Base-by-base conservation (phyloP, 2,329 filamentous ascomycete genomes). In the Cercospora sojina region DNA sequence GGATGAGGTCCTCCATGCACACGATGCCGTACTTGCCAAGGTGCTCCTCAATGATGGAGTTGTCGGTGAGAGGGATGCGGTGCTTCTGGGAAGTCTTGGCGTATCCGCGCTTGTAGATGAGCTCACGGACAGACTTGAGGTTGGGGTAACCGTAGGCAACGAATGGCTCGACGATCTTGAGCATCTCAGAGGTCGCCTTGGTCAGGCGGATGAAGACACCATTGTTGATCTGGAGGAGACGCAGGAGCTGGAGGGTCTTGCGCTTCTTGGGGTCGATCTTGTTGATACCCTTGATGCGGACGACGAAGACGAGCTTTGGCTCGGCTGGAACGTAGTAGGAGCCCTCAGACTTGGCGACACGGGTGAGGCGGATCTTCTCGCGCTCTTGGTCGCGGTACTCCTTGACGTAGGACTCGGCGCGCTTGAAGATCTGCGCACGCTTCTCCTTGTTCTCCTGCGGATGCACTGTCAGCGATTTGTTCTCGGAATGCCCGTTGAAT, bases 201-300 rank as follows among this genome's bases (percentile, higher is more conserved):
- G 93, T 98, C 80, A 97, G 87, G 80, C 89, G 90, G 84, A 99
- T 87, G 86, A 99, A 99, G 83, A 97, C 92, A 84, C 94, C 95
- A 84, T 97, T 98, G 92, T 99, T 99, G 91, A 99, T 99, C 88
- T 99, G 95, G 79, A 99, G 90, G 74, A 99, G 92, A 87, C 95
- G 94, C 82, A 99, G 93, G 70, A 99, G 92, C 86, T 99, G 95
- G 78, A 99, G 90, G 80, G 97, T 98, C 90, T 99, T 99, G 88
- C 95, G 93, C 84, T 96, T 96, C 91, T 99, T 98, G 78, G 95
- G 95, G 81, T 96, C 90, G 79, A 99, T 98, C 91, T 99, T 99
- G 92, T 98, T 98, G 93, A 99, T 98, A 96, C 94, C 95, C 92
- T 99, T 99, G 88, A 99, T 99, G 83, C 95, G 94, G 84, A 98